Evolutionary conservation across 1,139 yeast species (phyloP), one percentile per base, ranked within the genome.

Genomic region (Lodderomyces metapsilosis): DNA sequence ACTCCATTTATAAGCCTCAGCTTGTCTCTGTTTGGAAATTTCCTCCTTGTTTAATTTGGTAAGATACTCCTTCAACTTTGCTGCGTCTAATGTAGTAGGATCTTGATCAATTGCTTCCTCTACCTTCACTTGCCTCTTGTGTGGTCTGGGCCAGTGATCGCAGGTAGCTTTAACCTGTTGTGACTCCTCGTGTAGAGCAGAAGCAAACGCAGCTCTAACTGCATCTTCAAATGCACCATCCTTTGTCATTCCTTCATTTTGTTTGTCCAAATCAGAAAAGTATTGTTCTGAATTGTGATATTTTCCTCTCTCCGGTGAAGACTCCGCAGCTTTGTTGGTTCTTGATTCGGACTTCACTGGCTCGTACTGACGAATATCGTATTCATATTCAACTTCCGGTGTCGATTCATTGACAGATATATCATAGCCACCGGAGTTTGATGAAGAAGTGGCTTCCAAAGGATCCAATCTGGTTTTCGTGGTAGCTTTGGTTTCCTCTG

Each of bases 21-120:
- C 56, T 41, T 74, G 76, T 35, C 80, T 67, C 52, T 76, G 76
- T 38, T 64, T 54, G 33, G 66, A 67, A 43, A 76, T 77, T 25
- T 71, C 73, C 13, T 64, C 66, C 17, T 58, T 57, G 42, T 74
- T 74, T 1, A 80, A 74, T 10, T 62, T 61, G 39, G 67, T 61
- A 36, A 82, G 62, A 41, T 73, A 78, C 1, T 52, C 54, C 46
- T 74, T 66, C 28, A 68, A 52, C n/a, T 28, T 28, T 5, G n/a
- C 2, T 6, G 32, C 4, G 18, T 28, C 35, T 11, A 18, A 13
- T 7, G 37, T 5, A 25, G 24, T 12, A 5, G 24, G n/a, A 17
- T 25, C 23, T 12, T 9, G 5, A 3, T 4, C 16, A 3, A 15
- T 12, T 25, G 37, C 17, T 10, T 13, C 5, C 16, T 5, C 16